Evolutionary conservation across 192 early-diverging fungal genomes (phyloP).

Genomic region (Coemansia nantahalensis): DNA sequence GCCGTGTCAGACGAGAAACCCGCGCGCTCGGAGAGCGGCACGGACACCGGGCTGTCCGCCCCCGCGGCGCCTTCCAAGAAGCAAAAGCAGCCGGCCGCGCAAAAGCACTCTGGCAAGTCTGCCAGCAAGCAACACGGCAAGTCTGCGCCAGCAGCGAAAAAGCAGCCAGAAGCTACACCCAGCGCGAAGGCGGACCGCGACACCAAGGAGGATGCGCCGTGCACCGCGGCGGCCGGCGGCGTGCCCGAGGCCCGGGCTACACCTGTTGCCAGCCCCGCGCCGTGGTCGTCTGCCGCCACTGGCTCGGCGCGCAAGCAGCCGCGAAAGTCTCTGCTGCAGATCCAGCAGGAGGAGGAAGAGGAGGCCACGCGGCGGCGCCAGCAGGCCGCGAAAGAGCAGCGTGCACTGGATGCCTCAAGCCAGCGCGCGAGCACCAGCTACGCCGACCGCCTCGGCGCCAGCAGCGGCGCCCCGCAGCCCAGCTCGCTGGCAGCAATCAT

Average conservation of each 20-base stretch:
- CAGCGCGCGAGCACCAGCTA: slow-evolving; percentile 32
- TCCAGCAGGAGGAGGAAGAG: slow-evolving; percentile 50
- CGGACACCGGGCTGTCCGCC: neutral
- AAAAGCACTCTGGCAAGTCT: neutral
- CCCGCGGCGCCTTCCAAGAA: neutral
- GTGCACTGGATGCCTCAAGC: neutral
- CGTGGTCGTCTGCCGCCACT: slow-evolving; percentile 28
- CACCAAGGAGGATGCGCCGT: no score
- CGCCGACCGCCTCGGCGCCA: slow-evolving; percentile 28
- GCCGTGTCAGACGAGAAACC: neutral
- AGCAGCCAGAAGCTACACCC: no score
- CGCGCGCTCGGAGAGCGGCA: neutral
- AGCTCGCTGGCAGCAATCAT: slow-evolving; percentile 44
- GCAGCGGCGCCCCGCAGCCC: slow-evolving; percentile 1
- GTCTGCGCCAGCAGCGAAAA: neutral
- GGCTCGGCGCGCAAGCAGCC: slow-evolving; percentile 27
- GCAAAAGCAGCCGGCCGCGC: neutral
- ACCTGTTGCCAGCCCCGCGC: slow-evolving; percentile 17
- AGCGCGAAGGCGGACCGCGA: no score
- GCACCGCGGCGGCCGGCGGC: no score
- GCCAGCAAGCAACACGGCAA: neutral
- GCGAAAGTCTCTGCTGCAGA: slow-evolving; percentile 51
- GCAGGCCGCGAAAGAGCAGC: slow-evolving; percentile 23
- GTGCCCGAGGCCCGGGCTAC: neutral
- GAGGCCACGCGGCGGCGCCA: slow-evolving; percentile 30